Evolutionary conservation across 1,139 yeast species (phyloP), one percentile per base, ranked within the genome.

Genomic region (Sugiyamaella grinbergsii): DNA sequence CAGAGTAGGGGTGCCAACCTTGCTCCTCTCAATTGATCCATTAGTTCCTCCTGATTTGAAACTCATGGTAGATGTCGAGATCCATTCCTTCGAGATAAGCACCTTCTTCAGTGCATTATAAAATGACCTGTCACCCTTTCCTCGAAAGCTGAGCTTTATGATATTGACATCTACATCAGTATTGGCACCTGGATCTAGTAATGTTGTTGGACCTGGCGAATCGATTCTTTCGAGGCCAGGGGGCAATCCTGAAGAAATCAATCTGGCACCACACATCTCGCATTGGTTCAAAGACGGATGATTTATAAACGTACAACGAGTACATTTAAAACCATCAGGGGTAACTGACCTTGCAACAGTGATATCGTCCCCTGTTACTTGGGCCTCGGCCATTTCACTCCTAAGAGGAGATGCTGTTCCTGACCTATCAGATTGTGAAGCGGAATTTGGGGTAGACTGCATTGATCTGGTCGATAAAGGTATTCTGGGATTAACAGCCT

Each of bases 271-370:
- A 70, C 98, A 93, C 65, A 93, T 78, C 66, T 93, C 98, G 66
- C 98, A 93, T 56, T 74, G 76, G 43, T 76, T 71, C 73, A 93
- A 71, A 3, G 87, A 80, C 0, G 91, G 86, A 66, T 91, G 96
- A 64, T 93, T 93, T 13, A 80, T 72, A 62, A 91, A 93, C 0
- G 98, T 93, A 62, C 98, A 93, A 41, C 78, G 75, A 0, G 90
- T 83, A 59, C 98, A 93, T 44, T 76, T 75, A 38, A 76, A 73
- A 50, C 79, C 75, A 46, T 71, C 66, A 42, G 59, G 4, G 5
- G 44, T 24, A 10, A 51, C 4, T 26, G 45, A n/a, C n/a, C n/a
- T n/a, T n/a, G n/a, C n/a, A n/a, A n/a, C 28, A 18, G 29, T 2
- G 24, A 8, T 16, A 42, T 23, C 11, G 26, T 24, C 26, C 22